Conservation (phyloP, 2,329 filamentous ascomycete species). For the Trichoderma sp. region DNA sequence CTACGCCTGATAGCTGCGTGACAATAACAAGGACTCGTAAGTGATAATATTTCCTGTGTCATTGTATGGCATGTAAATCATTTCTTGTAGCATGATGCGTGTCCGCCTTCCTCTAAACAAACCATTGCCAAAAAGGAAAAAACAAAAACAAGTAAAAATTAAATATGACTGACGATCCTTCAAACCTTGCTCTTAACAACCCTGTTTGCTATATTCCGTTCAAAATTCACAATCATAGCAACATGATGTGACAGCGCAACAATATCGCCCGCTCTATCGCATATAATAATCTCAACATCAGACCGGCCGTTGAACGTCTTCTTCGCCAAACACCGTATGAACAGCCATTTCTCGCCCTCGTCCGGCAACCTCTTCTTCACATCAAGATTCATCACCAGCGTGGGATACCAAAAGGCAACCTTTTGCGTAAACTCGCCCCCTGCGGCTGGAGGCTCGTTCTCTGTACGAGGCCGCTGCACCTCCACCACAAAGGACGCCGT, state of each 20-base stretch:
- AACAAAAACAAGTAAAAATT: not conserved
- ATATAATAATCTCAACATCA: constrained; percentile 70
- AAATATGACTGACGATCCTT: not conserved
- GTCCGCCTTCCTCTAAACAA: not conserved
- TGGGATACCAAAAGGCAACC: constrained; percentile 70
- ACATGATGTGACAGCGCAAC: constrained; percentile 38
- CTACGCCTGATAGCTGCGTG: too few relatives aligned
- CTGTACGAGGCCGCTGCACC: constrained; percentile 41
- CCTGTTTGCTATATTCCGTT: constrained; percentile 28
- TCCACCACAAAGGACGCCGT: constrained; percentile 69
- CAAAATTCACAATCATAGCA: constrained; percentile 35
- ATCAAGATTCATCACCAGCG: constrained; percentile 73
- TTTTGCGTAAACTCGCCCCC: constrained; percentile 31
- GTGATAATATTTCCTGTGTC: not conserved
- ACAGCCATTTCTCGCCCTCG: constrained; percentile 72
- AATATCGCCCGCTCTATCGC: constrained; percentile 49
- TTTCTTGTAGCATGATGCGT: not conserved
- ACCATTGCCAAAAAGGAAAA: not conserved
- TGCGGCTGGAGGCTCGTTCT: constrained; percentile 28
- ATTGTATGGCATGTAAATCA: not conserved
- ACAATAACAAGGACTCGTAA: too few relatives aligned
- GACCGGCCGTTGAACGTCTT: constrained; percentile 69
- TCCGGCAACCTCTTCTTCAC: constrained; percentile 71
- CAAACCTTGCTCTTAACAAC: constrained; percentile 1
- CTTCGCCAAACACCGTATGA: constrained; percentile 65